Evolutionary conservation across 2,329 filamentous ascomycete species (phyloP), one percentile per base, ranked within the genome.

Genomic region (Helotiales sp.): DNA sequence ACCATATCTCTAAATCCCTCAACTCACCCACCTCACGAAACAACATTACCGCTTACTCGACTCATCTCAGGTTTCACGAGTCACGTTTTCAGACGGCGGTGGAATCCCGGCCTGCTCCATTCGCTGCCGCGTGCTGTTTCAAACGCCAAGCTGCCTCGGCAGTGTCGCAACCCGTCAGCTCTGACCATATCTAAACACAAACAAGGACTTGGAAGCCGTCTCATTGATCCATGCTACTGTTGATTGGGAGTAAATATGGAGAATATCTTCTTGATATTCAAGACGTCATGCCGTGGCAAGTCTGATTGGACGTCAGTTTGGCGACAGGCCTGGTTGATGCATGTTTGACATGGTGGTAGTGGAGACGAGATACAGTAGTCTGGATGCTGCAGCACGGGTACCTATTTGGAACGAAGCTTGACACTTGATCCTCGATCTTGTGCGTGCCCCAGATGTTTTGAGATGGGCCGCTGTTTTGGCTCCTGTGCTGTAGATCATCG

Each of bases 71-170:
- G 52, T 55, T 55, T 55, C 52, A 55, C 17, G 30, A 55, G 26
- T 55, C 52, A 55, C 30, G n/a, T 55, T 34, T 55, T 34, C 52
- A 22, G 52, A 55, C 30, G 8, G 28, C 30, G 52, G 52, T 55
- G 17, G 52, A 20, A 20, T 34, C 26, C 30, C 30, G n/a, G 52
- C 3, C 28, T 34, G 17, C 26, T 34, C 30, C 17, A 55, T 55
- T 32, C n/a, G 52, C 52, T 55, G 30, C 52, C 22, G 8, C 6
- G 8, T 55, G 52, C n/a, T 55, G 52, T 55, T 55, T 55, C 52
- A 55, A 55, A 55, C 52, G 52, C 52, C 52, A 55, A 55, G 52
- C 28, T 34, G 28, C 52, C 52, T 55, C 52, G 52, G 52, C 30
- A 11, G 28, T 55, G 52, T 55, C 28, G 22, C 52, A 55, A 55